Evolutionary conservation across 2,329 filamentous ascomycete genomes (phyloP), one percentile per base, ranked within the genome.

Genomic region (Magnaporthiopsis rhizophila): DNA sequence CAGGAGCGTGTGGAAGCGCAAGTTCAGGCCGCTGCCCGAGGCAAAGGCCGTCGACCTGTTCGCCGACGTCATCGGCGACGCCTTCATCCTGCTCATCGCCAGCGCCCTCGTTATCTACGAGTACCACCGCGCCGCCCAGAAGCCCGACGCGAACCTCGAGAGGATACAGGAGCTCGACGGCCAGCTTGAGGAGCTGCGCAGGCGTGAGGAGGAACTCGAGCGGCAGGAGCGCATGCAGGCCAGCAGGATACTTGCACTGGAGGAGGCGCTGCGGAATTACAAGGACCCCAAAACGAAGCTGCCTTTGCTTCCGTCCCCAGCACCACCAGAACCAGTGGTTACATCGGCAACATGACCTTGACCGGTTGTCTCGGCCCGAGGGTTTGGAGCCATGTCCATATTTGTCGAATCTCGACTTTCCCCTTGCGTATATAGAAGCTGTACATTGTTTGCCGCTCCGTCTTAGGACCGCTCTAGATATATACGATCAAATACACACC

Each of bases 31-130:
- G 8, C 75, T 89, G n/a, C 85, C 86, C 12, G 86, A 89, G 71
- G 79, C 74, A 21, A 89, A 88, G 74, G 86, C 86, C 11, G 86
- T 89, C 13, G 86, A 88, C 69, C 75, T 89, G 9, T 89, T 89
- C 69, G 86, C 86, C 58, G 86, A 89, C 69, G 86, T 89, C 21
- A 76, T 86, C 62, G 86, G 86, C 57, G 86, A 89, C 68, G 76
- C 78, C 21, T 89, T 89, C 70, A 88, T 89, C 66, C 78, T 89
- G 26, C 71, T 79, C 7, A 85, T 89, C 32, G 86, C 85, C 8
- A 76, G 78, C 18, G 79, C 74, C 26, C 72, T 89, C 62, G 81
- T 89, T 64, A 74, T 87, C 50, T 89, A 85, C 72, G 86, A 89
- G 74, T 87, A 84, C 67, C 83, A 84, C 72, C 82, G 80, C 68